Conservation (phyloP, 2,329 filamentous ascomycete genomes). For the Ceratocystiopsis brevicomis region DNA sequence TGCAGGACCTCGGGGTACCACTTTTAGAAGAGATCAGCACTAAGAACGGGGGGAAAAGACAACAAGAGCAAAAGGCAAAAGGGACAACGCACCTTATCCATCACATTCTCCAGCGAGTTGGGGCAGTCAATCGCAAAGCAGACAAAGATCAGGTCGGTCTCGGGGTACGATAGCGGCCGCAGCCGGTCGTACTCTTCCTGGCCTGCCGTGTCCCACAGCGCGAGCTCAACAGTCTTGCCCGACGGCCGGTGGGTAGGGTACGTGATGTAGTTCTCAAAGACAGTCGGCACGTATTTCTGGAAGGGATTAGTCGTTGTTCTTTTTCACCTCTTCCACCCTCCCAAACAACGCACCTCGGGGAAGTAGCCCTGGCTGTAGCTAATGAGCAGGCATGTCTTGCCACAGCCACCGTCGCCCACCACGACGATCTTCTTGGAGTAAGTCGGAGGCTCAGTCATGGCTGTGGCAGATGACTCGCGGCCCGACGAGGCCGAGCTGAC, state of each 20-base stretch:
- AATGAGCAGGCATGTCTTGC: conserved; percentile 95
- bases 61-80: too few species aligned
- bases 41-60: conserved; percentile 8
- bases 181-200: conserved; percentile 97
- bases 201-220: conserved; percentile 94
- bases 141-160: conserved; percentile 94
- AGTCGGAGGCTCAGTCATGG: conserved; percentile 67
- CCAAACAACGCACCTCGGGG: conserved; percentile 52
- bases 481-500: conserved; percentile 66
- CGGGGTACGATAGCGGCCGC: conserved; percentile 87
- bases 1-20: conserved; percentile 99
- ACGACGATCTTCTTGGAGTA: conserved; percentile 99
- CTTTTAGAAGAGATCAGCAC: conserved; percentile 30
- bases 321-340: background rate
- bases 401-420: conserved; percentile 91
- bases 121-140: conserved; percentile 99
- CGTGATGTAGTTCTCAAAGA: conserved; percentile 99
- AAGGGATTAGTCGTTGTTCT: conserved; percentile 1
- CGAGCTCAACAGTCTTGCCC: conserved; percentile 89
- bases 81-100: conserved; percentile 64
- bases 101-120: conserved; percentile 92
- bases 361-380: conserved; percentile 98
- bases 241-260: conserved; percentile 75
- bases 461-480: conserved; percentile 47
- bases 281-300: conserved; percentile 98